Percentiles rank a stretch among this genome's conserved stretches.
Evolutionary conservation across 2,329 filamentous ascomycete genomes (phyloP).

Genomic region (Penicillium sp.): DNA sequence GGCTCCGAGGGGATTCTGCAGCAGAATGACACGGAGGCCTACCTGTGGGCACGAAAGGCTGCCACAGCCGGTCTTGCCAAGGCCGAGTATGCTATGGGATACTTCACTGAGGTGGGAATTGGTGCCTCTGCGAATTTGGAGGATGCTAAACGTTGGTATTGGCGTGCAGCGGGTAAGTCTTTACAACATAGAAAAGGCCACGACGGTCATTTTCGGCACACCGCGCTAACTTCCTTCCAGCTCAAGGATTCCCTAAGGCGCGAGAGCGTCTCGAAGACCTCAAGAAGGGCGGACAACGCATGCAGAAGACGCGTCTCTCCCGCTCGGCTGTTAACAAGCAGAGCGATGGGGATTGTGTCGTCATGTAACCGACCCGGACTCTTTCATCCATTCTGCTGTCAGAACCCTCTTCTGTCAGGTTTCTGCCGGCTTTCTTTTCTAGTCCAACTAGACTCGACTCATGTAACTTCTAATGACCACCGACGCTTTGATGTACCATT

Average conservation of each 20-base stretch:
- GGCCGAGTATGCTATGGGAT: conserved; percentile 97
- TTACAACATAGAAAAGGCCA: too few relatives aligned
- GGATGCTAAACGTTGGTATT: conserved; percentile 98
- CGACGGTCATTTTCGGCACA: too few relatives aligned
- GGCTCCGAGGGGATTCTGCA: conserved; percentile 84
- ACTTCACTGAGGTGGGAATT: conserved; percentile 95
- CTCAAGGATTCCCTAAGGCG: conserved; percentile 92
- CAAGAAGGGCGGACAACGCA: conserved; percentile 75
- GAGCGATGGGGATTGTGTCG: conserved; percentile 81
- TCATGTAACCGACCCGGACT: conserved; percentile 38
- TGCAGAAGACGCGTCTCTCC: conserved; percentile 76
- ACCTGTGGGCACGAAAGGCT: conserved; percentile 94
- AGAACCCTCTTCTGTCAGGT: neutral
- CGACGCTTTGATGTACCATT: conserved; percentile 15
- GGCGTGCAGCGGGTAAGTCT: conserved; percentile 92
- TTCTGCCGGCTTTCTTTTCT: neutral
- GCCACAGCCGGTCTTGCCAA: conserved; percentile 86
- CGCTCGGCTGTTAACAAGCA: conserved; percentile 82
- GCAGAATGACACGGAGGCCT: conserved; percentile 94
- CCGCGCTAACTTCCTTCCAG: conserved; percentile 53
- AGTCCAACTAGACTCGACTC: conserved; percentile 1
- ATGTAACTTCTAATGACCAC: conserved; percentile 20
- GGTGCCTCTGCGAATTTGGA: conserved; percentile 84
- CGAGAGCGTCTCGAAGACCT: conserved; percentile 91
- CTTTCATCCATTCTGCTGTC: neutral